Percentiles rank a stretch among this genome's conserved stretches.
phyloP scores from a whole-genome alignment of 768 basidiomycete genomes.

The Chlorophyllum brunneum region DNA sequence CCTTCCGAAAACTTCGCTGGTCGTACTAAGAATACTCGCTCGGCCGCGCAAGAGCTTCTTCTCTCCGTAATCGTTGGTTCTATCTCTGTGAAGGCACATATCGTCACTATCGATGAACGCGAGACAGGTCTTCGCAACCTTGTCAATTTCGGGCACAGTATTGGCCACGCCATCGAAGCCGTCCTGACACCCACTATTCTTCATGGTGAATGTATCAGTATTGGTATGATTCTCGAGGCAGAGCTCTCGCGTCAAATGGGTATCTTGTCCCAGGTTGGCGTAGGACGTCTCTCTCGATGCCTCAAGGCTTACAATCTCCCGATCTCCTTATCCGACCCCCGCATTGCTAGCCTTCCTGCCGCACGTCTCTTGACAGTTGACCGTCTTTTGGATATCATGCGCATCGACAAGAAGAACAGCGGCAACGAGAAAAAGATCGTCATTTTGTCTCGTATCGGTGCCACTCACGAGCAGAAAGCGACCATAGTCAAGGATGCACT shows the following conservation, averaged over 20 bases:
- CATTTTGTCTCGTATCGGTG: constrained; percentile 85
- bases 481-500: constrained; percentile 78
- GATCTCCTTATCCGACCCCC: constrained; percentile 72
- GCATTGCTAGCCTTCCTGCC: constrained; percentile 68
- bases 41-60: constrained; percentile 74
- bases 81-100: constrained; percentile 93
- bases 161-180: constrained; percentile 98
- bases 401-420: constrained; percentile 96
- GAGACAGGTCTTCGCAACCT: constrained; percentile 97
- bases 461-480: constrained; percentile 88
- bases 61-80: constrained; percentile 91
- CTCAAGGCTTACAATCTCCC: constrained; percentile 92
- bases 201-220: constrained; percentile 93
- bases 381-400: constrained; percentile 88
- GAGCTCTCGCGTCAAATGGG: constrained; percentile 90
- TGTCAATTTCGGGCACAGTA: constrained; percentile 98
- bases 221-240: constrained; percentile 96
- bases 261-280: constrained; percentile 84
- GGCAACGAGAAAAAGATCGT: constrained; percentile 93
- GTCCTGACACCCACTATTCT: constrained; percentile 90
- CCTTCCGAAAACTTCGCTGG: constrained; percentile 58
- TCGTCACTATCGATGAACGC: constrained; percentile 94
- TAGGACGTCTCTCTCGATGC: constrained; percentile 85
- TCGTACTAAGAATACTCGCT: constrained; percentile 61
- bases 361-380: constrained; percentile 74